phyloP scores from a whole-genome alignment of 768 basidiomycete genomes.

The Mycena latifolia region DNA sequence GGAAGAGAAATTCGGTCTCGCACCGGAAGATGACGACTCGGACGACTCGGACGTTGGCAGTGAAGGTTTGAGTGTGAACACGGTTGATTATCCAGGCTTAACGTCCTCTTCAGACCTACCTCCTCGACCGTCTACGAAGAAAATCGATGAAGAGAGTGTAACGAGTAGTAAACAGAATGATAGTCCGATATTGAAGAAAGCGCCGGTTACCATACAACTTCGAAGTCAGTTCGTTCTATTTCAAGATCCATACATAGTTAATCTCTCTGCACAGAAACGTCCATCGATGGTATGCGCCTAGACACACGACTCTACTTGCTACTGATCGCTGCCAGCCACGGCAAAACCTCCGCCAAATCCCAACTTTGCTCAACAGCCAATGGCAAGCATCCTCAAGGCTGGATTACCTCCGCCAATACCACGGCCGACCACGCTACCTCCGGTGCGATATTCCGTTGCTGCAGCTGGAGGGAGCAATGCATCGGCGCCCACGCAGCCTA shows the following conservation, averaged over 20 bases:
- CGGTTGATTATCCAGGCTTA: background rate
- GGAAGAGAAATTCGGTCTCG: constrained; percentile 91
- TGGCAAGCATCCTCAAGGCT: constrained; percentile 80
- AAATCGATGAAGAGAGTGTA: constrained; percentile 84
- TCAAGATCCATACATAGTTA: constrained; percentile 26
- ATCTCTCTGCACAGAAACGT: constrained; percentile 64
- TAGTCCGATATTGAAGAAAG: constrained; percentile 87
- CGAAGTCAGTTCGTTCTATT: constrained; percentile 69
- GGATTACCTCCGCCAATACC: constrained; percentile 69
- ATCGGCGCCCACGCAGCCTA: constrained; percentile 41
- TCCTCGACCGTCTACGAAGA: constrained; percentile 76
- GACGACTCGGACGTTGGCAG: constrained; percentile 82
- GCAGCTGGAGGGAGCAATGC: constrained; percentile 79
- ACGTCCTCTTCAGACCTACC: constrained; percentile 62
- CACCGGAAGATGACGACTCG: constrained; percentile 80
- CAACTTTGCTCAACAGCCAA: constrained; percentile 85
- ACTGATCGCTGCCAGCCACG: constrained; percentile 41
- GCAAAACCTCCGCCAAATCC: constrained; percentile 84
- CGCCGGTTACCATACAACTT: constrained; percentile 68
- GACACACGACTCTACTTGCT: constrained; percentile 11
- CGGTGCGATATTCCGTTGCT: constrained; percentile 87
- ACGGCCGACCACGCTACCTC: constrained; percentile 72
- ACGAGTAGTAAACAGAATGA: constrained; percentile 82
- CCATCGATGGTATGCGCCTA: constrained; percentile 69
- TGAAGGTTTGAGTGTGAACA: constrained; percentile 63